A percentile compares a stretch with the other conserved stretches of the same genome.
Conservation (phyloP, 441 rosid species). For the Erodium trifolium region DNA sequence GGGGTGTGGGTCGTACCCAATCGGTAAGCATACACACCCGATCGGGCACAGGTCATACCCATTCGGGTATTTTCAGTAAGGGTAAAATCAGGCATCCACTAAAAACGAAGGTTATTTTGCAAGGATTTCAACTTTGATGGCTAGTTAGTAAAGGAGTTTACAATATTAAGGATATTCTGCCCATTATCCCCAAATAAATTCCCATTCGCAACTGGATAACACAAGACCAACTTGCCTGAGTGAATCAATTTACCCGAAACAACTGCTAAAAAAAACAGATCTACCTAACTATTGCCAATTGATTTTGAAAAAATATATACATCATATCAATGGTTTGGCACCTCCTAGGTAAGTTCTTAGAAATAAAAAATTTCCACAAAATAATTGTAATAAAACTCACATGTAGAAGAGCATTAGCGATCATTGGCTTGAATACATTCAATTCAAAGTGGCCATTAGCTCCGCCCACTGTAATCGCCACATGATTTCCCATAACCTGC, state of each 20-base stretch:
- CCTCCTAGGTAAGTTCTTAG: neutral
- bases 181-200: neutral
- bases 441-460: constrained; percentile 93
- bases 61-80: too few relatives aligned
- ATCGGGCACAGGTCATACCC: too few relatives aligned
- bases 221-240: neutral
- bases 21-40: too few relatives aligned
- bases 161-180: too few relatives aligned
- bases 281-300: neutral
- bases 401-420: constrained; percentile 77
- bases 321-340: neutral
- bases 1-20: too few relatives aligned
- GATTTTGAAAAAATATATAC: neutral
- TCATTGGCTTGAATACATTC: constrained; percentile 95
- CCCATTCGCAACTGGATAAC: neutral
- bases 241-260: neutral
- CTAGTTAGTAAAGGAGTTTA: too few relatives aligned
- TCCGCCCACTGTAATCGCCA: constrained; percentile 84
- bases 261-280: neutral
- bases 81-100: too few relatives aligned
- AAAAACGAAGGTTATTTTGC: too few relatives aligned
- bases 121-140: too few relatives aligned
- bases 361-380: neutral
- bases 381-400: constrained; percentile 33
- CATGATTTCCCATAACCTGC: constrained; percentile 96